Conservation (phyloP, 225 moss, liverwort and hornwort genomes). For the Marchantia paleacea region DNA sequence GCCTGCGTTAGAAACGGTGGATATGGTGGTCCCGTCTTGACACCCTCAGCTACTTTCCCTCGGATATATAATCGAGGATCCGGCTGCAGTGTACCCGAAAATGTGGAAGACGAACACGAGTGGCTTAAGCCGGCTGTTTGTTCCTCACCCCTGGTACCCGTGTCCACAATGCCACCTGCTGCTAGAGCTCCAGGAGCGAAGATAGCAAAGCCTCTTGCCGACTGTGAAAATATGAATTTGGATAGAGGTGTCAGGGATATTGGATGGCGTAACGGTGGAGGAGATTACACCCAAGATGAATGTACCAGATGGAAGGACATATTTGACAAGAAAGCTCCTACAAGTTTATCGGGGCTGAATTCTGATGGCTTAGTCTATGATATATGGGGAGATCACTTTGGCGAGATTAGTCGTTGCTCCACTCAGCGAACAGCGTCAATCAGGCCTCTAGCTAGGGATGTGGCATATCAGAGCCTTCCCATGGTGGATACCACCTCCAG, state of each 20-base stretch:
- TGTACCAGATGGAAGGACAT: slow-evolving; percentile 21
- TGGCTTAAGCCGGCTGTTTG: slow-evolving; percentile 35
- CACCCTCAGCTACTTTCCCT: slow-evolving; percentile 72
- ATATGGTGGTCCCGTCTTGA: slow-evolving; percentile 47
- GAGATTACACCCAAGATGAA: slow-evolving; percentile 12
- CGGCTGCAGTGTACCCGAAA: slow-evolving; percentile 36
- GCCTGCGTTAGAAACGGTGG: slow-evolving; percentile 41
- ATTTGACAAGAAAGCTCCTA: slow-evolving; percentile 23
- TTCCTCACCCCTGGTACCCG: slow-evolving; percentile 47
- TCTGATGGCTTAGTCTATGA: slow-evolving; percentile 59
- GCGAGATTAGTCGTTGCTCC: slow-evolving; percentile 66
- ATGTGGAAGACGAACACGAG: slow-evolving; percentile 35
- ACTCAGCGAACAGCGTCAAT: slow-evolving; percentile 31
- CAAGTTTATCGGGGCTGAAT: slow-evolving; percentile 39
- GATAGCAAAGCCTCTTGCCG: slow-evolving; percentile 54
- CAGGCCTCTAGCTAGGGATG: slow-evolving; percentile 16
- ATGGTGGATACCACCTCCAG: slow-evolving; percentile 36
- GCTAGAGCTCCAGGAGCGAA: slow-evolving; percentile 81
- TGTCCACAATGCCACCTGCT: slow-evolving; percentile 71
- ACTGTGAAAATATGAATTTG: slow-evolving; percentile 21
- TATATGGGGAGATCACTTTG: slow-evolving; percentile 93
- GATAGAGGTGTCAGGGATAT: slow-evolving; percentile 32
- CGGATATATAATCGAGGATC: slow-evolving; percentile 48
- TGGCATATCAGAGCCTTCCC: slow-evolving; percentile 30
- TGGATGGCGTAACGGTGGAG: slow-evolving; percentile 22